Conservation (phyloP, 2,329 filamentous ascomycete species). For the Amauroascus verrucosus region DNA sequence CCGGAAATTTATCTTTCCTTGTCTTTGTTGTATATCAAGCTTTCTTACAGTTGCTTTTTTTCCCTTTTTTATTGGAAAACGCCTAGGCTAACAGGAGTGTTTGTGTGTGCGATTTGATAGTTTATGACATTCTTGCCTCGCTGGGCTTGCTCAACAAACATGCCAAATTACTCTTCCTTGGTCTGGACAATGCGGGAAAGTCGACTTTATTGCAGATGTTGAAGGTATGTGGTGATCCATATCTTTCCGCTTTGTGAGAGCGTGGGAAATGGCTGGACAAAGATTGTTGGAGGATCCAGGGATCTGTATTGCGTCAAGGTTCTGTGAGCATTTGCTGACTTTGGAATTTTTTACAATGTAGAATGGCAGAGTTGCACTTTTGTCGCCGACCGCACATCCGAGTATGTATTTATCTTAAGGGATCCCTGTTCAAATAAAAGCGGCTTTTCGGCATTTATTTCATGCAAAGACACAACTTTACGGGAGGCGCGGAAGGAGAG, state of each 20-base stretch:
- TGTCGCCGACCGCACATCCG: conserved; percentile 83
- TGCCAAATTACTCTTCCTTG: conserved; percentile 86
- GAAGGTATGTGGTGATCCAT: conserved; percentile 53
- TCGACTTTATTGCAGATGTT: conserved; percentile 90
- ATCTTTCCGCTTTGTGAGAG: background rate
- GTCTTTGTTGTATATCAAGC: background rate
- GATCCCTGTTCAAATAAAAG: background rate
- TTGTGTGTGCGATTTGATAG: conserved; percentile 36
- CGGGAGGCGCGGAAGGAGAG: too few species aligned
- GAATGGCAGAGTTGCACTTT: conserved; percentile 87
- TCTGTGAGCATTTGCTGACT: conserved; percentile 13
- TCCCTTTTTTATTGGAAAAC: background rate
- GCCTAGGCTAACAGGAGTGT: background rate
- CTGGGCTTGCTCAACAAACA: conserved; percentile 90
- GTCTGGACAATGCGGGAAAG: conserved; percentile 90
- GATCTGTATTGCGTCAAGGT: background rate
- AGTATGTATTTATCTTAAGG: conserved; percentile 49
- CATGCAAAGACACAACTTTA: background rate
- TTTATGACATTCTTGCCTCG: conserved; percentile 81
- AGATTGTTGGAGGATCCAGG: background rate
- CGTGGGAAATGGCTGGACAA: background rate
- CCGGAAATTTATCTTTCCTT: background rate
- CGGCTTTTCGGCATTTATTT: background rate
- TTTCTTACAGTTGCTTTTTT: background rate
- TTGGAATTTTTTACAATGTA: conserved; percentile 28